phyloP scores from a whole-genome alignment of 805 yeast genomes.

The Metschnikowia kofuensis region DNA sequence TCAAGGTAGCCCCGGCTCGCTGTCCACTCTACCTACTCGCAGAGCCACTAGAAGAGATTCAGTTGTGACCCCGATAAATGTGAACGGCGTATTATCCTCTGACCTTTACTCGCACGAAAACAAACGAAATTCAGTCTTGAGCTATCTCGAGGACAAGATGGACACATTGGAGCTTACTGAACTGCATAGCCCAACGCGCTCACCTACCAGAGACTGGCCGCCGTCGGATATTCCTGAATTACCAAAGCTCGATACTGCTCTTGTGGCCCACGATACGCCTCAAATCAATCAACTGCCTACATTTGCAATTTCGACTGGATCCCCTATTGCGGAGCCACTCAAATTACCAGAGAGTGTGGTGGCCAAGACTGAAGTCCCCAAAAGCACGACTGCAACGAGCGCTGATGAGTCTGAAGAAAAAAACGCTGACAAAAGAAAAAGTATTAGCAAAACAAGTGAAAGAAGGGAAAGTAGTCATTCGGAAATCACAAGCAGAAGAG shows the following conservation, averaged over 20 bases:
- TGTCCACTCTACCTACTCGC: conserved; percentile 11
- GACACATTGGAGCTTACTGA: conserved; percentile 38
- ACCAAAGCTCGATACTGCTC: conserved; percentile 16
- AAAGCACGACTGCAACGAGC: not conserved
- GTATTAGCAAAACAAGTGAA: not conserved
- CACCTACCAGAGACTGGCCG: conserved; percentile 5
- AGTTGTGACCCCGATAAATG: conserved; percentile 42
- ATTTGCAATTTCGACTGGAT: conserved; percentile 20
- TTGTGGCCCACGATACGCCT: conserved; percentile 22
- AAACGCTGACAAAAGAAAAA: no score
- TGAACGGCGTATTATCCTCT: conserved; percentile 39
- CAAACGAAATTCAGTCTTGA: conserved; percentile 39
- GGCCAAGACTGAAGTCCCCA: conserved; percentile 1
- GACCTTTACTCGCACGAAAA: conserved; percentile 26
- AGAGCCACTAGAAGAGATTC: conserved; percentile 24
- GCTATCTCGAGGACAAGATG: conserved; percentile 44
- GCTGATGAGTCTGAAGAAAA: no score
- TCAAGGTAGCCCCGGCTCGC: conserved; percentile 15
- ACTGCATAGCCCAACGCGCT: conserved; percentile 24
- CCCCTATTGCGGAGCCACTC: conserved; percentile 13
- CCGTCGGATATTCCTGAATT: conserved; percentile 8
- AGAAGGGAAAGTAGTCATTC: conserved; percentile 2
- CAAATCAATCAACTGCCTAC: conserved; percentile 31
- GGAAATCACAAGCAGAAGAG: conserved; percentile 5
- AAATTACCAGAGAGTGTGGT: not conserved